Conservation (phyloP, 1,139 yeast genomes). For the Geotrichum australiense region DNA sequence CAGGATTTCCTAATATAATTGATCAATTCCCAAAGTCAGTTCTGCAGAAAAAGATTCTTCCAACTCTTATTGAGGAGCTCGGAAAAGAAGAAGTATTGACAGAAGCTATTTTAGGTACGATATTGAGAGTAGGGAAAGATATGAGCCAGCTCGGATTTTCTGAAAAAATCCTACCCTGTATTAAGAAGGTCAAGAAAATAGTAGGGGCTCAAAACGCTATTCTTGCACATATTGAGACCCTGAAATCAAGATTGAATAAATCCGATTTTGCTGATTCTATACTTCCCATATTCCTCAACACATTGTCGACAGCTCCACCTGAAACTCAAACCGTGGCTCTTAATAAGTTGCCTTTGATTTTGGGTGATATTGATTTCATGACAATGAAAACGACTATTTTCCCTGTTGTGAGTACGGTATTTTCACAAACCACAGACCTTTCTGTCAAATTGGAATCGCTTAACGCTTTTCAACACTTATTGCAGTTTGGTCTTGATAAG, state of each 20-base stretch:
- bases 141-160: constrained; percentile 73
- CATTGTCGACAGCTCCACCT: constrained; percentile 32
- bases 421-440: constrained; percentile 75
- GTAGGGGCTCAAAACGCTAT: constrained; percentile 48
- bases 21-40: constrained; percentile 66
- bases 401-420: constrained; percentile 65
- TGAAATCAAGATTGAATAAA: constrained; percentile 47
- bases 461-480: constrained; percentile 53
- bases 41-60: constrained; percentile 66
- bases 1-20: constrained; percentile 54
- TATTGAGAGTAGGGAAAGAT: constrained; percentile 52
- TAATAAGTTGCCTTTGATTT: constrained; percentile 39
- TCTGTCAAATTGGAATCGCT: constrained; percentile 69
- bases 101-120: constrained; percentile 48
- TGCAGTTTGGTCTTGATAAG: constrained; percentile 62
- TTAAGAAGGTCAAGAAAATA: constrained; percentile 41
- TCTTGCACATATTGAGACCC: constrained; percentile 48
- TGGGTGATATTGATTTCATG: constrained; percentile 57
- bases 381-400: constrained; percentile 65
- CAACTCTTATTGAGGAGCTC: constrained; percentile 50
- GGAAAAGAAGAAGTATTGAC: constrained; percentile 46
- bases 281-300: constrained; percentile 33
- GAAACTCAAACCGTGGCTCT: constrained; percentile 54
- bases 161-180: constrained; percentile 55
- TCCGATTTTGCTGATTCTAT: constrained; percentile 36